These are phyloP conservation scores for Solanum dulcamara DNA, from an alignment of 257 asterid genomes.

Conservation along the genomic window DNA sequence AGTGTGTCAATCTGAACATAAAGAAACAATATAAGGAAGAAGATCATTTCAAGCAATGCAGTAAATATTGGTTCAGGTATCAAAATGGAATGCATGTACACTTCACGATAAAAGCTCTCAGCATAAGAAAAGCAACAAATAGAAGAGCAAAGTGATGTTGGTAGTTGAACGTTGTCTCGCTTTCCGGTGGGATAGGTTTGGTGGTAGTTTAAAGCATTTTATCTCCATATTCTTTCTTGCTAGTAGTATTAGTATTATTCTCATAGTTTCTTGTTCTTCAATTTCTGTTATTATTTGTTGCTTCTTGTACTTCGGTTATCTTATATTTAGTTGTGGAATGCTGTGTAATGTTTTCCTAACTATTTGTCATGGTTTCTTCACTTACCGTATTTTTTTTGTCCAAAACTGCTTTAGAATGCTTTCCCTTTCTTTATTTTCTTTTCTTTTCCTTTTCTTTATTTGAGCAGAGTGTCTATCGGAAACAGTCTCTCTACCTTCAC, in stretches of 20 bases:
- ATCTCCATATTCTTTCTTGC: background rate
- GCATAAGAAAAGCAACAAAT: background rate
- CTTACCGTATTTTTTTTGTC: background rate
- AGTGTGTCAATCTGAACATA: slow-evolving; percentile 67
- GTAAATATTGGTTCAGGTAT: background rate
- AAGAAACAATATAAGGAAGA: slow-evolving; percentile 2
- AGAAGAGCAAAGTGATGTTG: background rate
- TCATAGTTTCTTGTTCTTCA: background rate
- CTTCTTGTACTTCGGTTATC: background rate
- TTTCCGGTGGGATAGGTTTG: background rate
- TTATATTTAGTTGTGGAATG: background rate
- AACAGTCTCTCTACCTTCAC: background rate
- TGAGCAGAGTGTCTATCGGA: background rate
- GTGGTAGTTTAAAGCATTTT: background rate
- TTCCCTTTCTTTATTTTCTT: background rate
- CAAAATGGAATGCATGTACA: background rate
- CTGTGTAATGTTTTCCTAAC: background rate
- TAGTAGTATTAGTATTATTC: background rate
- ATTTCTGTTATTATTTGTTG: background rate
- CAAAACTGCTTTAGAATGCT: background rate
- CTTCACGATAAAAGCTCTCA: background rate
- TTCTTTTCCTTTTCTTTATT: background rate
- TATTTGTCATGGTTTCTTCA: background rate
- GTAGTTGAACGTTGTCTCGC: background rate
- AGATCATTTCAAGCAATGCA: background rate